Evolutionary conservation across 2,329 filamentous ascomycete genomes (phyloP).

Genomic region (Xylariaceae sp.): DNA sequence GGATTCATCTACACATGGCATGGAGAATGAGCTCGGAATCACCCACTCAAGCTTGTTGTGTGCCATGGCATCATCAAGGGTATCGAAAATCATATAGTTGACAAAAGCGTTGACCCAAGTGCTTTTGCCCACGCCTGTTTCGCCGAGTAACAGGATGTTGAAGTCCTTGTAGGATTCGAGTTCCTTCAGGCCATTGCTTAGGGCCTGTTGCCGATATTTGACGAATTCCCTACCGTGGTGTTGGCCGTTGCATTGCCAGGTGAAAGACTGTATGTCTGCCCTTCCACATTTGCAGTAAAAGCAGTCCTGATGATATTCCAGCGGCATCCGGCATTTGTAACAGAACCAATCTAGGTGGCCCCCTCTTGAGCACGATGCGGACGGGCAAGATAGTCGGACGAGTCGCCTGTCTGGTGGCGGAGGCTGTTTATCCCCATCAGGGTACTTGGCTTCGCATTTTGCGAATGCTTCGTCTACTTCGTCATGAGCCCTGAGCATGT

Average conservation of each 20-base stretch:
- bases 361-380: not conserved
- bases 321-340: slow-evolving; percentile 4
- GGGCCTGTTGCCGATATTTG: not conserved
- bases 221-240: slow-evolving; percentile 6
- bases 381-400: slow-evolving; percentile 3
- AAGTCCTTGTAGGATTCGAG: slow-evolving; percentile 23
- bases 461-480: slow-evolving; percentile 5
- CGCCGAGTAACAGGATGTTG: slow-evolving; percentile 39
- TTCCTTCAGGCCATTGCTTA: slow-evolving; percentile 1
- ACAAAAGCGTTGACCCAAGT: slow-evolving; percentile 41
- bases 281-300: slow-evolving; percentile 4
- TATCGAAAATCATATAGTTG: slow-evolving; percentile 34
- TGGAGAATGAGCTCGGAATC: slow-evolving; percentile 32
- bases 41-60: slow-evolving; percentile 23
- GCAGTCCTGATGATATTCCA: slow-evolving; percentile 2
- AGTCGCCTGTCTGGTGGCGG: slow-evolving; percentile 2
- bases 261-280: not conserved
- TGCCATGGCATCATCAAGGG: slow-evolving; percentile 31
- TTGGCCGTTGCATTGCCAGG: slow-evolving; percentile 4
- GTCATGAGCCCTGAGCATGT: slow-evolving; percentile 5
- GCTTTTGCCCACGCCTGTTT: slow-evolving; percentile 41
- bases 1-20: slow-evolving; percentile 22
- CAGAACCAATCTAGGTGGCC: slow-evolving; percentile 4
- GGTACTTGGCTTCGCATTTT: not conserved
- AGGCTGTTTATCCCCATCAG: not conserved